These are phyloP conservation scores for Wickerhamiella sergipiensis DNA, from an alignment of 805 yeast species.

Conservation along the genomic window DNA sequence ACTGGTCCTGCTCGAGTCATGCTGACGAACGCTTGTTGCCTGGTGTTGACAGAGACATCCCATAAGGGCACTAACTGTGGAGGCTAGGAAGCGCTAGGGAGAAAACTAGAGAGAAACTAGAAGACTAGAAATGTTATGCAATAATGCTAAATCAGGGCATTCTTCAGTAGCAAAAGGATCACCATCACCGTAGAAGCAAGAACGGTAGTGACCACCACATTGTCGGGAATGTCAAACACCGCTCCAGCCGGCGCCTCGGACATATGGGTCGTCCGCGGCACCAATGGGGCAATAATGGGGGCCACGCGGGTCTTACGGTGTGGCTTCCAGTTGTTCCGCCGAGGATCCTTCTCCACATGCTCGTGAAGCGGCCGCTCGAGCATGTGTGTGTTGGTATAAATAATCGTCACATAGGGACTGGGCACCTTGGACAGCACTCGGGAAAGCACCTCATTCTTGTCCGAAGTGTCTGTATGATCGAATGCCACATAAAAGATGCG, in stretches of 20 bases:
- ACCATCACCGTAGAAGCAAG: slow-evolving; percentile 11
- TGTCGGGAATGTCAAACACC: slow-evolving; percentile 14
- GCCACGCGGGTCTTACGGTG: slow-evolving; percentile 6
- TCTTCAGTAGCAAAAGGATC: slow-evolving; percentile 3
- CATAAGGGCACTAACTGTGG: too few relatives aligned
- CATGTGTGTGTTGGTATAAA: slow-evolving; percentile 35
- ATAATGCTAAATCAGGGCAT: not conserved
- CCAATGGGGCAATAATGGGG: slow-evolving; percentile 17
- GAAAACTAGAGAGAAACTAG: too few relatives aligned
- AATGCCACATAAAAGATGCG: slow-evolving; percentile 17
- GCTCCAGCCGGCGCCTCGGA: slow-evolving; percentile 9
- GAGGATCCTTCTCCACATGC: slow-evolving; percentile 20
- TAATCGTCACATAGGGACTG: slow-evolving; percentile 51
- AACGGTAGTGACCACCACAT: slow-evolving; percentile 13
- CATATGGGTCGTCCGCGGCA: not conserved
- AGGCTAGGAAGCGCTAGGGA: not conserved
- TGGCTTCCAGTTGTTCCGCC: slow-evolving; percentile 17
- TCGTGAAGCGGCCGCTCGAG: slow-evolving; percentile 17
- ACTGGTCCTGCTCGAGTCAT: not conserved
- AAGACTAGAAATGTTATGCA: too few relatives aligned
- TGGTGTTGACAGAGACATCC: too few relatives aligned
- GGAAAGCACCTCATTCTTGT: slow-evolving; percentile 32
- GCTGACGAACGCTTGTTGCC: not conserved
- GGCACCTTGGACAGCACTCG: slow-evolving; percentile 55
- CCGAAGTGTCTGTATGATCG: slow-evolving; percentile 5